phyloP scores from a whole-genome alignment of 225 moss, liverwort and hornwort genomes.

The Takakia lepidozioides region DNA sequence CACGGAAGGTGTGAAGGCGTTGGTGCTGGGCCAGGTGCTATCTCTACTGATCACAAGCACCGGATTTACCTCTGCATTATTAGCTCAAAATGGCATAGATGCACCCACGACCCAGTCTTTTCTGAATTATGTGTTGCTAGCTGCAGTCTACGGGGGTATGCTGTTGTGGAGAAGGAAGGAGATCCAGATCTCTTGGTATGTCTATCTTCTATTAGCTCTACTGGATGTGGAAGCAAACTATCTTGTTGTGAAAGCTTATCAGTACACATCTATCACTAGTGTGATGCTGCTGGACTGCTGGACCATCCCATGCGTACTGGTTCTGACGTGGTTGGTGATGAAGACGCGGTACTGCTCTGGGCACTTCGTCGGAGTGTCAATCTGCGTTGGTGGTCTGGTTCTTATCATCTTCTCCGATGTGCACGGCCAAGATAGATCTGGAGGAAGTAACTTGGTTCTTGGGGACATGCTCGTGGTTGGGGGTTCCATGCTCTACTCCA shows the following conservation, averaged over 20 bases:
- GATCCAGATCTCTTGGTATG: conserved; percentile 47
- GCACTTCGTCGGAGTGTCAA: conserved; percentile 60
- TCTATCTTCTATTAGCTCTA: conserved; percentile 62
- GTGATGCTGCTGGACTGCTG: conserved; percentile 96
- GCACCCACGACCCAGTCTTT: conserved; percentile 67
- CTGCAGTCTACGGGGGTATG: conserved; percentile 39
- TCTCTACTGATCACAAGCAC: conserved; percentile 61
- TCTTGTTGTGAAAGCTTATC: conserved; percentile 72
- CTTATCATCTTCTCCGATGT: conserved; percentile 83
- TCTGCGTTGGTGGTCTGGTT: conserved; percentile 65
- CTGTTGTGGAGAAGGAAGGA: conserved; percentile 33
- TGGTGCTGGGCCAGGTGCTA: conserved; percentile 62
- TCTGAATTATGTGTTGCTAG: conserved; percentile 60
- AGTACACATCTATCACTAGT: conserved; percentile 86
- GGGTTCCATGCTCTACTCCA: conserved; percentile 58
- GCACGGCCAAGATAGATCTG: conserved; percentile 53
- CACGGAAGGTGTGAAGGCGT: conserved; percentile 40
- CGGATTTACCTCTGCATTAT: conserved; percentile 64
- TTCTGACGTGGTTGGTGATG: conserved; percentile 59
- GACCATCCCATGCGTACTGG: conserved; percentile 78
- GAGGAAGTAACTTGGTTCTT: conserved; percentile 49
- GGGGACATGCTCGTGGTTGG: conserved; percentile 64
- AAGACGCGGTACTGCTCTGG: conserved; percentile 45
- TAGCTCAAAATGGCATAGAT: conserved; percentile 54
- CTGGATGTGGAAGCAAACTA: conserved; percentile 83